Conservation (phyloP, 1,139 yeast genomes). For the Suhomyces ambrosiae region DNA sequence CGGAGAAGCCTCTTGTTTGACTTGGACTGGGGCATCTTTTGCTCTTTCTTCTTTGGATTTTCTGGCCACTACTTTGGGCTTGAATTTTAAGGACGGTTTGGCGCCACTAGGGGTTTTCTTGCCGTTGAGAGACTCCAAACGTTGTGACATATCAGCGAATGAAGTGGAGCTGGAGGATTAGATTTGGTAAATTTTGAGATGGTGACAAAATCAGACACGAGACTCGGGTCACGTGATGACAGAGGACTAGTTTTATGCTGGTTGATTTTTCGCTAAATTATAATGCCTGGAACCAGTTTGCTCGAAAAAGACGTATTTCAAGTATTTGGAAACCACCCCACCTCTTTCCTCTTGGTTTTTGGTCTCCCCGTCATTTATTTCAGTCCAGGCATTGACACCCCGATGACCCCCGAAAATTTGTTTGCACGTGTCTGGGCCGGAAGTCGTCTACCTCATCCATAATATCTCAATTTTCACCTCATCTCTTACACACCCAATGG, state of each 20-base stretch:
- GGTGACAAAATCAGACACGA: neutral
- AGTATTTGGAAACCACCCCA: too few species aligned
- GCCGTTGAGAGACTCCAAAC: constrained; percentile 47
- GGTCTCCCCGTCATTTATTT: too few species aligned
- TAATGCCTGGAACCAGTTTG: too few species aligned
- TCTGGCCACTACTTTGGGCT: constrained; percentile 83
- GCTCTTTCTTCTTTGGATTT: constrained; percentile 82
- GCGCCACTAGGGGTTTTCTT: constrained; percentile 30
- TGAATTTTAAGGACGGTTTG: constrained; percentile 65
- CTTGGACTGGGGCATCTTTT: constrained; percentile 62
- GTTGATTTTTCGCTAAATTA: too few species aligned
- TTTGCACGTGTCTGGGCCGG: too few species aligned
- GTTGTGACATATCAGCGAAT: constrained; percentile 37
- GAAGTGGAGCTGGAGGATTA: neutral
- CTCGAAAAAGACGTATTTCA: too few species aligned
- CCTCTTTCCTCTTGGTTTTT: too few species aligned
- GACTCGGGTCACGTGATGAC: constrained; percentile 2
- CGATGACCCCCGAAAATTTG: too few species aligned
- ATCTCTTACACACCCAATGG: constrained; percentile 9
- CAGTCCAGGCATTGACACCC: too few species aligned
- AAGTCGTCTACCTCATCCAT: too few species aligned
- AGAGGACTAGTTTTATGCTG: too few species aligned
- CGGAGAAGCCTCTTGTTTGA: constrained; percentile 37
- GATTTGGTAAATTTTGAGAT: neutral
- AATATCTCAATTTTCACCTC: constrained; percentile 3